A percentile compares a stretch with the other conserved stretches of the same genome.
Conservation (phyloP, 2,329 filamentous ascomycete genomes). For the Neofusicoccum kwambonambiense region DNA sequence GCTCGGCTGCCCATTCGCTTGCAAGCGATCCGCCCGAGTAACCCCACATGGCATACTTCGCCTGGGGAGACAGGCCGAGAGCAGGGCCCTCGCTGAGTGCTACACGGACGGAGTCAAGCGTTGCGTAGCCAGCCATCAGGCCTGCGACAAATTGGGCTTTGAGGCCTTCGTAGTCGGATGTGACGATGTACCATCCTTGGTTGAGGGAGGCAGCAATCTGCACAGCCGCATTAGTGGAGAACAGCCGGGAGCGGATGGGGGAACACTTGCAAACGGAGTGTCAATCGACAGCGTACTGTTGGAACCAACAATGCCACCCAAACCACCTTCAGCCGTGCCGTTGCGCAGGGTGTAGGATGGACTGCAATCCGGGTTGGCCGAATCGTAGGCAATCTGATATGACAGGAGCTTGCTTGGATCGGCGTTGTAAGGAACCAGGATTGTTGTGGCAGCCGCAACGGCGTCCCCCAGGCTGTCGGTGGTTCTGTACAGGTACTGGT, state of each 20-base stretch:
- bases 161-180: conserved; percentile 29
- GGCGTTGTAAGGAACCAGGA: conserved; percentile 18
- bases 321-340: background rate
- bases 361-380: conserved; percentile 19
- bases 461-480: conserved; percentile 22
- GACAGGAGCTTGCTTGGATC: conserved; percentile 20
- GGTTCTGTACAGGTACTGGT: conserved; percentile 24
- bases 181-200: conserved; percentile 25
- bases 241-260: background rate
- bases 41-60: conserved; percentile 24
- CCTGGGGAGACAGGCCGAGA: background rate
- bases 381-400: conserved; percentile 24
- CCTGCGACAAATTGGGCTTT: conserved; percentile 26
- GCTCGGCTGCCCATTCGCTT: conserved; percentile 28
- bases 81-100: conserved; percentile 17
- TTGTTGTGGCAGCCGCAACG: conserved; percentile 23
- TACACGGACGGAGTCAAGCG: conserved; percentile 29
- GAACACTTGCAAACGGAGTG: background rate
- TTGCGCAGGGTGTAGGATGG: conserved; percentile 21
- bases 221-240: background rate
- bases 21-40: conserved; percentile 29
- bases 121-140: conserved; percentile 26
- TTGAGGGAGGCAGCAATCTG: conserved; percentile 21
- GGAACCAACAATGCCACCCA: background rate
- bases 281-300: conserved; percentile 11